Evolutionary conservation across 2,329 filamentous ascomycete genomes (phyloP).

Genomic region (Colletotrichum salicis): DNA sequence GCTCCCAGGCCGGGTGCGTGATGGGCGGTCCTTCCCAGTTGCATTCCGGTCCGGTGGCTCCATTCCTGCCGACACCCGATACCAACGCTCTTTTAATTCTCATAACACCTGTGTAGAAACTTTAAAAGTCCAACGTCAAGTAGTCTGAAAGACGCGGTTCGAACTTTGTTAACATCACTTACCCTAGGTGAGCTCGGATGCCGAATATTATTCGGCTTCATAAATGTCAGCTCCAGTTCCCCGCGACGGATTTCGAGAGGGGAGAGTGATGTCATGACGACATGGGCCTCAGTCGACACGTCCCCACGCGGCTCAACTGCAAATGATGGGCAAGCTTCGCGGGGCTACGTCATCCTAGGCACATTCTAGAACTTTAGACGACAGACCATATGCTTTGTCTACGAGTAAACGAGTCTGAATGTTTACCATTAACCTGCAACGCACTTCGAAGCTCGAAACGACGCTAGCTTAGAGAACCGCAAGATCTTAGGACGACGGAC

Average conservation of each 20-base stretch:
- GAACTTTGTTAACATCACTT: neutral
- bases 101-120: neutral
- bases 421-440: neutral
- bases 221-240: neutral
- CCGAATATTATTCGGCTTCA: neutral
- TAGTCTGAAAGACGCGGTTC: neutral
- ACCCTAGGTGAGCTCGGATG: neutral
- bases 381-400: neutral
- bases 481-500: neutral
- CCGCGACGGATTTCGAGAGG: neutral
- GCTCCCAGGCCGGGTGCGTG: too few relatives aligned
- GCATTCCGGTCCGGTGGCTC: neutral
- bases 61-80: neutral
- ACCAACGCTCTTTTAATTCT: neutral
- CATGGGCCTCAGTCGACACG: conserved; percentile 3
- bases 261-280: conserved; percentile 28
- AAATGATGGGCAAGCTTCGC: neutral
- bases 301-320: neutral
- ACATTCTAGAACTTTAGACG: conserved; percentile 4
- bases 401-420: neutral
- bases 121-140: neutral
- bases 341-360: conserved; percentile 18
- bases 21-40: neutral
- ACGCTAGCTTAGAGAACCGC: neutral
- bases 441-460: neutral